Conservation (phyloP, 2,329 filamentous ascomycete genomes). For the Parafenestella ontariensis region DNA sequence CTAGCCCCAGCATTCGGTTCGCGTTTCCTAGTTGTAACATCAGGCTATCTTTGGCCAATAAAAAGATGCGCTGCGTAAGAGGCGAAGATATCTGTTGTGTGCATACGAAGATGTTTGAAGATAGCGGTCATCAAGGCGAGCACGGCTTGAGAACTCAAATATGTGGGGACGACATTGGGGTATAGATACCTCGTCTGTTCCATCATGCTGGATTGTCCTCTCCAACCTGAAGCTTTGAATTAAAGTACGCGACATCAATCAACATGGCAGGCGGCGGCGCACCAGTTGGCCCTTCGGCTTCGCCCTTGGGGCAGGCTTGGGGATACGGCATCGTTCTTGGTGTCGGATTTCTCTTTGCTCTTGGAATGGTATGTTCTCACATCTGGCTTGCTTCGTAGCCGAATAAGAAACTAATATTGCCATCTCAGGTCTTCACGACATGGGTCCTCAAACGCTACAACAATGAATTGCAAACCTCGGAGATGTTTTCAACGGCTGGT, state of each 20-base stretch:
- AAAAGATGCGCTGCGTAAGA: neutral
- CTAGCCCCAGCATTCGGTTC: conserved; percentile 8
- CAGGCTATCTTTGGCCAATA: conserved; percentile 34
- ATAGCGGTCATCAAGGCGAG: conserved; percentile 19
- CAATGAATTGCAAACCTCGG: conserved; percentile 40
- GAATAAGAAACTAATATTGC: neutral
- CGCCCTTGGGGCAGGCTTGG: conserved; percentile 37
- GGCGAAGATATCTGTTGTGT: conserved; percentile 2
- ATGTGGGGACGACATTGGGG: conserved; percentile 3
- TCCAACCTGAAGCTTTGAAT: conserved; percentile 5
- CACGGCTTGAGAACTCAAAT: neutral
- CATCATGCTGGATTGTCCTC: conserved; percentile 2
- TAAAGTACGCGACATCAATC: conserved; percentile 9
- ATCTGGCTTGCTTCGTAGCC: neutral
- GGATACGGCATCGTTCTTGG: conserved; percentile 46
- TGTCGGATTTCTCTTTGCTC: conserved; percentile 38
- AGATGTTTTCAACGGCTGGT: conserved; percentile 42
- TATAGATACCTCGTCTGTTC: conserved; percentile 27
- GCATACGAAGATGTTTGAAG: conserved; percentile 9
- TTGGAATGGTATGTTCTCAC: conserved; percentile 31
- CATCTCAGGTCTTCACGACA: conserved; percentile 31
- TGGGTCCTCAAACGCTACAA: conserved; percentile 41
- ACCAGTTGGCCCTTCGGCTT: conserved; percentile 32
- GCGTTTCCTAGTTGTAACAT: conserved; percentile 4
- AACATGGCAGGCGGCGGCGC: conserved; percentile 35